Evolutionary conservation across 148 eudicot genomes (phyloP).

Genomic region (Arbutus unedo): DNA sequence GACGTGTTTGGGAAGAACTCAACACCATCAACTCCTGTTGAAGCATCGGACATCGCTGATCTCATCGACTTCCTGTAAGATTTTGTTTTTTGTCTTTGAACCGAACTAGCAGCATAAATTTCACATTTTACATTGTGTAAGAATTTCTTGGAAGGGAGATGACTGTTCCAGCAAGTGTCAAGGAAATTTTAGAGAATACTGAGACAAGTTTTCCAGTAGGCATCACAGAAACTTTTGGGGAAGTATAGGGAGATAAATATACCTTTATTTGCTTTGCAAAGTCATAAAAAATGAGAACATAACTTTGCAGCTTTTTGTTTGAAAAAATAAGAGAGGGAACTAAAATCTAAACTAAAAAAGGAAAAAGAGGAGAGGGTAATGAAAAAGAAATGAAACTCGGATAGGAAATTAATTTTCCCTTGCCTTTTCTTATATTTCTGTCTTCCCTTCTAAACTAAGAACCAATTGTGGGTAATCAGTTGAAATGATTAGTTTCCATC

Average conservation of each 20-base stretch:
- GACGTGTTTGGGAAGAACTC: conserved; percentile 92
- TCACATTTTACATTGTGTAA: background rate
- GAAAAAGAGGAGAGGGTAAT: background rate
- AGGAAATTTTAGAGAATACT: background rate
- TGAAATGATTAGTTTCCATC: background rate
- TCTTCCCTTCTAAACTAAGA: background rate
- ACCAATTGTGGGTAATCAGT: background rate
- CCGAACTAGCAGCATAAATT: background rate
- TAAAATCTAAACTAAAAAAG: background rate
- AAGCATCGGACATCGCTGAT: conserved; percentile 88
- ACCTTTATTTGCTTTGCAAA: background rate
- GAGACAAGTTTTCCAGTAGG: background rate
- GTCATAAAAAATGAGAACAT: background rate
- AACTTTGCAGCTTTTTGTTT: background rate
- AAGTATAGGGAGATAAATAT: background rate
- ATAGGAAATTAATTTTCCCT: background rate
- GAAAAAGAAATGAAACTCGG: background rate
- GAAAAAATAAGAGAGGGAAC: background rate
- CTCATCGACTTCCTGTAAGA: conserved; percentile 93
- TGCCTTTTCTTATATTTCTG: background rate
- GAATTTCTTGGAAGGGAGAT: background rate
- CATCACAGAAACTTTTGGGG: background rate
- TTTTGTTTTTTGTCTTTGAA: background rate
- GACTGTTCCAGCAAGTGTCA: background rate
- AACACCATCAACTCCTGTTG: conserved; percentile 62